A percentile compares a stretch with the other conserved stretches of the same genome.
Evolutionary conservation across 2,329 filamentous ascomycete species (phyloP).

Genomic region (Tolypocladium sp.): DNA sequence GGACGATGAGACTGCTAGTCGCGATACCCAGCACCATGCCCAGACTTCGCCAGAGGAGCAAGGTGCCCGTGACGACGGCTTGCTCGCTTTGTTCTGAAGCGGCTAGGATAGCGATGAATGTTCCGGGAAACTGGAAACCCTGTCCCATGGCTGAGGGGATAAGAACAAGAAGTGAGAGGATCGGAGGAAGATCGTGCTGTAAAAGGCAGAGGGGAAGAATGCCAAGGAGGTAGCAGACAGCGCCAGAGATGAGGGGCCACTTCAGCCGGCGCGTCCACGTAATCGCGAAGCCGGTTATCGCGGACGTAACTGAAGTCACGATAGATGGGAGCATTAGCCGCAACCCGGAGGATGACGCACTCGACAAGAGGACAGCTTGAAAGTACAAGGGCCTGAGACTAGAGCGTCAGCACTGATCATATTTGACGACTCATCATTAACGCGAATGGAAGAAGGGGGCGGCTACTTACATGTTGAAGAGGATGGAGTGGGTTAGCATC

Average conservation of each 20-base stretch:
- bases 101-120: conserved; percentile 54
- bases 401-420: background rate
- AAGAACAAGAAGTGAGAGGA: conserved; percentile 46
- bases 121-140: conserved; percentile 56
- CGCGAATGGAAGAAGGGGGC: background rate
- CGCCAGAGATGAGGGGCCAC: conserved; percentile 46
- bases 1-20: conserved; percentile 60
- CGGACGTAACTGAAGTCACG: conserved; percentile 43
- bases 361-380: conserved; percentile 62
- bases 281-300: conserved; percentile 53
- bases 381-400: conserved; percentile 58
- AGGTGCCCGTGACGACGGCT: conserved; percentile 59
- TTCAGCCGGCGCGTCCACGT: conserved; percentile 50
- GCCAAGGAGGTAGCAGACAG: conserved; percentile 40
- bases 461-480: conserved; percentile 45
- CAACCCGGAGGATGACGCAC: conserved; percentile 61
- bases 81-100: conserved; percentile 51
- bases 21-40: conserved; percentile 67
- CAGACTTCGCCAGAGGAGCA: conserved; percentile 62
- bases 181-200: conserved; percentile 37
- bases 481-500: conserved; percentile 43
- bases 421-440: no score
- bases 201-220: conserved; percentile 39
- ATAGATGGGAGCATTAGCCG: conserved; percentile 57
- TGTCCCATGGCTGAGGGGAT: conserved; percentile 47